Percentiles rank a stretch among this genome's conserved stretches.
phyloP scores from a whole-genome alignment of 2,329 filamentous ascomycete genomes.

The Exophiala sp. region DNA sequence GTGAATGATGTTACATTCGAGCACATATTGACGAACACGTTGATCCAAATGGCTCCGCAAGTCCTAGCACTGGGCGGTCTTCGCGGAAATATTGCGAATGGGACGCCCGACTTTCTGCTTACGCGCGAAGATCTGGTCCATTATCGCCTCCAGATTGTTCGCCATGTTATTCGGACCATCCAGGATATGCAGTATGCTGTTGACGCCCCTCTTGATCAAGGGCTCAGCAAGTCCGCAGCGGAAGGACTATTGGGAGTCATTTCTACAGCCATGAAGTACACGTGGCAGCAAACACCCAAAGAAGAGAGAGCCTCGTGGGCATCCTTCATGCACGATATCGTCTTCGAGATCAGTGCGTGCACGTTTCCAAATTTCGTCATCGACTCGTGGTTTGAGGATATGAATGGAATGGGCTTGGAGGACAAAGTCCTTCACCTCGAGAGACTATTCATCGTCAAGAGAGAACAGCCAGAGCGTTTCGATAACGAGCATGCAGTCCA shows the following conservation, averaged over 20 bases:
- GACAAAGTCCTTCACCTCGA: constrained; percentile 9
- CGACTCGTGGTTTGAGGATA: constrained; percentile 12
- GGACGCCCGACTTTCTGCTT: neutral
- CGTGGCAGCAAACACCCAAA: constrained; percentile 5
- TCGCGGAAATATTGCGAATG: constrained; percentile 3
- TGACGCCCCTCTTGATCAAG: neutral
- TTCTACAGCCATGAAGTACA: constrained; percentile 10
- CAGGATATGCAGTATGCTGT: constrained; percentile 3
- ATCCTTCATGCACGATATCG: constrained; percentile 16
- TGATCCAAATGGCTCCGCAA: constrained; percentile 13
- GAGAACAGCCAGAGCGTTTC: neutral
- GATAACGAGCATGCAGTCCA: constrained; percentile 2
- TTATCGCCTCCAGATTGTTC: constrained; percentile 15
- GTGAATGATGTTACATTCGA: constrained; percentile 13
- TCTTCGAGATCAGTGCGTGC: constrained; percentile 17
- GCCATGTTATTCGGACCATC: constrained; percentile 18
- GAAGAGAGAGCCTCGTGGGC: constrained; percentile 9
- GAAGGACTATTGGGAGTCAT: constrained; percentile 15
- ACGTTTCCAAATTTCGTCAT: constrained; percentile 11
- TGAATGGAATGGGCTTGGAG: constrained; percentile 1
- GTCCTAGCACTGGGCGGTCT: constrained; percentile 13
- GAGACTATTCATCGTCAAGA: constrained; percentile 10
- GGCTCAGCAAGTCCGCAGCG: constrained; percentile 7
- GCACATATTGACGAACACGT: constrained; percentile 14
- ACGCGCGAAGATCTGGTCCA: constrained; percentile 12